These are phyloP conservation scores for Rhodotorula graminis DNA, from an alignment of 768 basidiomycete genomes.

Conservation along the genomic window DNA sequence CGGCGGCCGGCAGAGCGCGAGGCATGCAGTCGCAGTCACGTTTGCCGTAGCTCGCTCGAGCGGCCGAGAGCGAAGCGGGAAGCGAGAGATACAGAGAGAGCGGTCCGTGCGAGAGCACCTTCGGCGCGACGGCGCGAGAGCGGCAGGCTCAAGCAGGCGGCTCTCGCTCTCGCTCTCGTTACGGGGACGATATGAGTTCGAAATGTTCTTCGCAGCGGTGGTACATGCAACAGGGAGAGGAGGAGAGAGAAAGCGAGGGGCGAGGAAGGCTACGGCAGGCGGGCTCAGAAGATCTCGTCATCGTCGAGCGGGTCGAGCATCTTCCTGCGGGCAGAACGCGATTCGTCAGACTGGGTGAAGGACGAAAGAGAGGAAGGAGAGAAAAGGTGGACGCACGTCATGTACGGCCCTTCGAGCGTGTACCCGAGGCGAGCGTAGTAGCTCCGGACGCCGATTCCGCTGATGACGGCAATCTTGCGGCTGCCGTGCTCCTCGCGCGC, in stretches of 20 bases:
- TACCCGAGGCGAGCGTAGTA: conserved; percentile 56
- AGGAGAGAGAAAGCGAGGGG: neutral
- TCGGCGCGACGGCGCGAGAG: no score
- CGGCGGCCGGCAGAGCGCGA: no score
- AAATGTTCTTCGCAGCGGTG: no score
- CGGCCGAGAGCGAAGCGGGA: no score
- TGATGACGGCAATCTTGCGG: conserved; percentile 92
- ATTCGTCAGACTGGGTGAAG: neutral
- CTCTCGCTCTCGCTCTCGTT: no score
- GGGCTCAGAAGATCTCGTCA: conserved; percentile 1
- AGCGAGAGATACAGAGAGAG: no score
- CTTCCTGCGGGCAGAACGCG: neutral
- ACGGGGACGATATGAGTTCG: no score
- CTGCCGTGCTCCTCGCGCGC: conserved; percentile 95
- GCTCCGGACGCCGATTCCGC: conserved; percentile 92
- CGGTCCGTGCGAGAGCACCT: no score
- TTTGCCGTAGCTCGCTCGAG: no score
- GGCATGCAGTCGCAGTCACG: no score
- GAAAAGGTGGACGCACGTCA: conserved; percentile 50
- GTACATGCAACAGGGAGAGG: neutral
- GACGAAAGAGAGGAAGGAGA: neutral
- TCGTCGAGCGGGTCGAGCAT: conserved; percentile 18
- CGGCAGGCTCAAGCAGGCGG: no score
- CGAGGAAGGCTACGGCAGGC: neutral
- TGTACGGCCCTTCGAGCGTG: conserved; percentile 88